Conservation (phyloP, 768 basidiomycete genomes). For the Hygrophorus russula region DNA sequence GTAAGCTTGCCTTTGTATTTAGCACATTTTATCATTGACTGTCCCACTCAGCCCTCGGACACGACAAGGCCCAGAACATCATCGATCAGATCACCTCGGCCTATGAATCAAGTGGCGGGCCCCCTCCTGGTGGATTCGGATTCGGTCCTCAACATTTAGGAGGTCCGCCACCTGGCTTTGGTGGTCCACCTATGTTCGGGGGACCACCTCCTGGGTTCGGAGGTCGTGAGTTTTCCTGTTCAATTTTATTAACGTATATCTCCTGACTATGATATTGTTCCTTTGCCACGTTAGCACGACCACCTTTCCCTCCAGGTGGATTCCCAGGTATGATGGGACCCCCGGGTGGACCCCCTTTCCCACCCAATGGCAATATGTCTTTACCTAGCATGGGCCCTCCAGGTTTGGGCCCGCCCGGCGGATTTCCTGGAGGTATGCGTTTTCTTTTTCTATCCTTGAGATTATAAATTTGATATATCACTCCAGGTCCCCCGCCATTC, state of each 20-base stretch:
- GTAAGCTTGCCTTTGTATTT: conserved; percentile 24
- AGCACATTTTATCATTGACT: not conserved
- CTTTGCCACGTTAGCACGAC: conserved; percentile 32
- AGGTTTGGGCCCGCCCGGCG: conserved; percentile 27
- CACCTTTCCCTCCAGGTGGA: conserved; percentile 64
- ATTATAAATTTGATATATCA: not conserved
- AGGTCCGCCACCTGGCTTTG: conserved; percentile 38
- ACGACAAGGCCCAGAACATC: conserved; percentile 96
- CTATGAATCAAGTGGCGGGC: conserved; percentile 79
- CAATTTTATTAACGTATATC: conserved; percentile 6
- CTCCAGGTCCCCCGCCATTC: conserved; percentile 36
- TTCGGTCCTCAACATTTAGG: conserved; percentile 76
- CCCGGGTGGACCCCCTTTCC: conserved; percentile 64
- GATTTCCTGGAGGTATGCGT: conserved; percentile 30
- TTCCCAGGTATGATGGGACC: conserved; percentile 37
- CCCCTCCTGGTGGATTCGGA: conserved; percentile 80
- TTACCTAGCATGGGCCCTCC: conserved; percentile 36
- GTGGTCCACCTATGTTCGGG: conserved; percentile 38
- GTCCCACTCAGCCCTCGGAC: conserved; percentile 52
- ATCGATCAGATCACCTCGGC: conserved; percentile 97
- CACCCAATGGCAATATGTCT: conserved; percentile 41
- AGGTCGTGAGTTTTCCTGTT: conserved; percentile 28
- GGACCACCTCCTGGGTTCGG: conserved; percentile 44
- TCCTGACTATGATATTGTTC: conserved; percentile 6
- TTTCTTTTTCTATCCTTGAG: not conserved